Base-by-base conservation (phyloP, 305 asterid genomes). In the Withania somnifera region DNA sequence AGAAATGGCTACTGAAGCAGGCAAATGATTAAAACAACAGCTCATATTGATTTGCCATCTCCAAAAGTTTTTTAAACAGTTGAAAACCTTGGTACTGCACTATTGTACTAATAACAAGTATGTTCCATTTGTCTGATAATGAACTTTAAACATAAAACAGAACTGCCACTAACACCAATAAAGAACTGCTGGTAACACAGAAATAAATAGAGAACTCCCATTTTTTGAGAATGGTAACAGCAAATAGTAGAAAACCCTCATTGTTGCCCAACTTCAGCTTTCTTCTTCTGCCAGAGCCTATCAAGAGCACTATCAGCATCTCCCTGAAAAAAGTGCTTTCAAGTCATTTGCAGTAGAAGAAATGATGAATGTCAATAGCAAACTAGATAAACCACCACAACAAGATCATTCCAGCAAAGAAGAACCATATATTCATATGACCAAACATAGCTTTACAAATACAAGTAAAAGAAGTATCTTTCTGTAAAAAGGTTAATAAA, bases 261-360 rank as follows among this genome's bases (percentile, higher is more conserved):
- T 78, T 86, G 79, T 53, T 84, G 87, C 28, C 57, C 60, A 76
- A 83, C 14, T 53, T 87, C 86, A 36, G 71, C 76, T 71, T 73
- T 87, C 83, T 77, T 87, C 85, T 84, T 84, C 57, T 79, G 87
- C 89, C 89, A 86, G 77, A 87, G 87, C 76, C 87, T 82, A 60
- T 87, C 89, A 47, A 87, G 77, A 26, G 83, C 86, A 58, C 87
- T 84, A 69, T 87, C 89, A 9, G 84, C 89, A 22, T 87, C 89
- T 82, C 89, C 89, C 89, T 87, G 85, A 66, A 82, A 79, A 20
- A 8, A 20, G 53, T 14, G 58, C n/a, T 60, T 13, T 14, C 6
- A 80, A 80, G 34, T 71, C 58, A 71, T 14, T 71, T 45, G 40
- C 14, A 42, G 30, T n/a, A 67, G 30, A 22, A 71, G 28, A 8